Conservation (phyloP, 805 yeast species). For the Wickerhamomyces tratensis region DNA sequence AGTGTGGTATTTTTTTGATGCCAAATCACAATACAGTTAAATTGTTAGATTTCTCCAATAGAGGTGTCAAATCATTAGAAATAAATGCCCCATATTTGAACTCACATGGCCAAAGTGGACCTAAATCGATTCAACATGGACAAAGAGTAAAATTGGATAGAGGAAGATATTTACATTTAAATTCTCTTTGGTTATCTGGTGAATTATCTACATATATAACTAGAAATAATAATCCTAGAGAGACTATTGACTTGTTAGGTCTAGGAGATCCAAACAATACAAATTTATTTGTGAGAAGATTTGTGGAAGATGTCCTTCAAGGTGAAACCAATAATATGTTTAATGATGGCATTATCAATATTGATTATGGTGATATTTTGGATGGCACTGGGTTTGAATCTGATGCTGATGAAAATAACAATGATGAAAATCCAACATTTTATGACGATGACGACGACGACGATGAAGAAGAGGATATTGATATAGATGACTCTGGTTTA, state of each 20-base stretch:
- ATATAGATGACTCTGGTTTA: not conserved
- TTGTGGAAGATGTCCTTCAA: constrained; percentile 9
- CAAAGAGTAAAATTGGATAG: constrained; percentile 42
- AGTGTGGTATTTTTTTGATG: constrained; percentile 25
- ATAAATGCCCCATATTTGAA: constrained; percentile 66
- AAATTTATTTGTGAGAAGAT: constrained; percentile 2
- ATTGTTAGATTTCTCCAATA: constrained; percentile 9
- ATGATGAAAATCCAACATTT: constrained; percentile 1
- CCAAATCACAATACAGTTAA: constrained; percentile 26
- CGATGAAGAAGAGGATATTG: constrained; percentile 13
- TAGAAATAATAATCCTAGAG: constrained; percentile 9
- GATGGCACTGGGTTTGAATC: no score
- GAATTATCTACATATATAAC: constrained; percentile 41
- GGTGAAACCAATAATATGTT: constrained; percentile 10
- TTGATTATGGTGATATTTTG: not conserved
- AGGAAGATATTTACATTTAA: constrained; percentile 46
- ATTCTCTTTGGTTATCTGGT: constrained; percentile 52
- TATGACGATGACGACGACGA: constrained; percentile 10
- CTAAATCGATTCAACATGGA: constrained; percentile 42
- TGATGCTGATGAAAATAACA: constrained; percentile 3
- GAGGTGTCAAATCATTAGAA: constrained; percentile 22
- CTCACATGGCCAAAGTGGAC: constrained; percentile 65
- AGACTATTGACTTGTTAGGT: no score
- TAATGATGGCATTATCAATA: constrained; percentile 11
- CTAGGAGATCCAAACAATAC: no score